phyloP scores from a whole-genome alignment of 768 basidiomycete species.

The Rhizopogon vesiculosus region DNA sequence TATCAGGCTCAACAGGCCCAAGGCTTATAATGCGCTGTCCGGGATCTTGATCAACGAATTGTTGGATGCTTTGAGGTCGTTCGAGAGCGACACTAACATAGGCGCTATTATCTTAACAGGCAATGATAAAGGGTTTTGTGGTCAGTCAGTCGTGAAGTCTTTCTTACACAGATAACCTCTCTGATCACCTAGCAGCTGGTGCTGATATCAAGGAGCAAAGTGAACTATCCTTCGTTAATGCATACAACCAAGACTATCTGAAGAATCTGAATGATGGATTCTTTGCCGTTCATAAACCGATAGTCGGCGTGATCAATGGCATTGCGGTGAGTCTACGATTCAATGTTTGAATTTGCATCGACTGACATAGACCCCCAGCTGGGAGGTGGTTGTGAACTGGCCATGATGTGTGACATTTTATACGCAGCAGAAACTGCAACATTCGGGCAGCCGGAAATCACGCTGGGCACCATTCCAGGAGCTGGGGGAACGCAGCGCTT shows the following conservation, averaged over 20 bases:
- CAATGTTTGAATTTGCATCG: background rate
- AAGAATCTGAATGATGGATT: slow-evolving; percentile 39
- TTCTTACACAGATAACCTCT: background rate
- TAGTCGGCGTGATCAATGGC: slow-evolving; percentile 92
- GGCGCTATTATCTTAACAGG: slow-evolving; percentile 92
- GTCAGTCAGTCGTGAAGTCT: slow-evolving; percentile 6
- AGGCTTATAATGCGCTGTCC: slow-evolving; percentile 81
- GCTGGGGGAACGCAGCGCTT: slow-evolving; percentile 93
- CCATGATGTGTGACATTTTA: slow-evolving; percentile 93
- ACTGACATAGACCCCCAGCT: slow-evolving; percentile 45
- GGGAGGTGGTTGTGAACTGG: slow-evolving; percentile 95
- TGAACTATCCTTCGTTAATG: slow-evolving; percentile 58
- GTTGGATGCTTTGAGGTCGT: slow-evolving; percentile 63
- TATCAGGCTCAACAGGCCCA: slow-evolving; percentile 83
- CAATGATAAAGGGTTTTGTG: slow-evolving; percentile 71
- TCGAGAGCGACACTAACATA: slow-evolving; percentile 64
- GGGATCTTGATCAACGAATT: slow-evolving; percentile 76
- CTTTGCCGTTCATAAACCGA: slow-evolving; percentile 70
- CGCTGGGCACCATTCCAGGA: slow-evolving; percentile 90
- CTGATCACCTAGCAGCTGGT: slow-evolving; percentile 50
- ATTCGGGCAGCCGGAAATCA: slow-evolving; percentile 96
- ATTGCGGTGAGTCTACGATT: slow-evolving; percentile 60
- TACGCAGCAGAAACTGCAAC: slow-evolving; percentile 82
- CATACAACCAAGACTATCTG: slow-evolving; percentile 43
- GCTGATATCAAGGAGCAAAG: slow-evolving; percentile 99